Evolutionary conservation across 2,329 filamentous ascomycete species (phyloP).

Genomic region (Cladosporium sp.): DNA sequence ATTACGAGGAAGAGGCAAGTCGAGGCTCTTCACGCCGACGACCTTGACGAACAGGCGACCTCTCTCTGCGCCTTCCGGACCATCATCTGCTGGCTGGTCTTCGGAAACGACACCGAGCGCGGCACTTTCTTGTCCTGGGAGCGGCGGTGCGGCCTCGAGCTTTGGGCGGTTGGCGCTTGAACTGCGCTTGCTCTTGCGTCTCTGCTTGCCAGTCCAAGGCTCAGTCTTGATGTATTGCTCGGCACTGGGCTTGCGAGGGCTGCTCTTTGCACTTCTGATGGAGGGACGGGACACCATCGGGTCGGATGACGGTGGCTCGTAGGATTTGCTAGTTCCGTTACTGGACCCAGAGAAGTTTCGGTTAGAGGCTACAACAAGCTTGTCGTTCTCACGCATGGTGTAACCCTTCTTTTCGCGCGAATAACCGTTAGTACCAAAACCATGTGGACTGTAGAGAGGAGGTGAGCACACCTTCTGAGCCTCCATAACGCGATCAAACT

Average conservation of each 20-base stretch:
- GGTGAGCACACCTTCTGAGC: constrained; percentile 80
- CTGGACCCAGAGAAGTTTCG: constrained; percentile 51
- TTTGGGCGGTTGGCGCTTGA: constrained; percentile 47
- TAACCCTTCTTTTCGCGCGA: constrained; percentile 84
- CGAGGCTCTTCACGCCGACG: constrained; percentile 94
- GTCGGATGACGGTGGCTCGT: constrained; percentile 30
- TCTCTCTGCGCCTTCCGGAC: constrained; percentile 74
- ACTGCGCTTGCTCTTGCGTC: constrained; percentile 65
- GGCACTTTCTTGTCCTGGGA: constrained; percentile 80
- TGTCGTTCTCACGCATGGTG: constrained; percentile 97
- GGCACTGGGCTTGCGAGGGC: constrained; percentile 76
- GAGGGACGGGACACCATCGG: constrained; percentile 22
- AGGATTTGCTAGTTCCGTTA: constrained; percentile 47
- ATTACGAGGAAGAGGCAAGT: constrained; percentile 84
- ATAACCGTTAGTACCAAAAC: constrained; percentile 46
- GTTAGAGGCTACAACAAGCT: constrained; percentile 87
- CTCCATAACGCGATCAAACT: constrained; percentile 94
- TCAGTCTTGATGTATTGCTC: constrained; percentile 92
- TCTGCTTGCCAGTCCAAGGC: constrained; percentile 85
- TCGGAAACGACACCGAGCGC: constrained; percentile 67
- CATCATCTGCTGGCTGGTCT: constrained; percentile 62
- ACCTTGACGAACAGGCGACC: constrained; percentile 97
- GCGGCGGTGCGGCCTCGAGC: constrained; percentile 72
- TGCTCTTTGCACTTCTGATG: constrained; percentile 63
- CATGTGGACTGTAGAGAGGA: constrained; percentile 26